Evolutionary conservation across 1,139 yeast species (phyloP), one percentile per base, ranked within the genome.

Genomic region (Sugiyamaella pinicola): DNA sequence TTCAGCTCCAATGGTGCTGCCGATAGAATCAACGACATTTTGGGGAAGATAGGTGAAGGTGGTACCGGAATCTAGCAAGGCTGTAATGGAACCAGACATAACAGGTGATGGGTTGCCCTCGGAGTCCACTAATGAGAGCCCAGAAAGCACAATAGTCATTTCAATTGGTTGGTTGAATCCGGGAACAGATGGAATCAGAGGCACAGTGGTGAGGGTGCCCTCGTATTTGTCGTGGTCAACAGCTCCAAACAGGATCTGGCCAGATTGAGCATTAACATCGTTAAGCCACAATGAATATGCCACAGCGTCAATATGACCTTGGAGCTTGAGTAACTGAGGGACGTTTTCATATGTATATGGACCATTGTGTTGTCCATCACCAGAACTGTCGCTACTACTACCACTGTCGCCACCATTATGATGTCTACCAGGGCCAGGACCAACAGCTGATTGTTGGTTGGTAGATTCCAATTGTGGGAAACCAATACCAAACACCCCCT

Each of bases 241-340:
- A 44, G 81, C 86, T 5, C 87, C 86, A 65, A 82, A 82, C 49
- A 82, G 70, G 45, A 82, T 65, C 10, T 74, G 61, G 3, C 86
- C 86, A 1, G 66, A 54, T 37, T 63, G 61, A 7, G 79, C 64
- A 24, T 69, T 70, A 12, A 67, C 58, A 19, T 73, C 68, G 53
- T 75, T 73, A 58, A 83, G 74, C 69, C 78, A 82, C 49, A 84
- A 67, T 3, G 87, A 82, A 65, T 80, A 83, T 8, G 81, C 76
- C 29, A 67, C 69, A 47, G 74, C 70, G 26, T 71, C 65, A 12
- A 56, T 58, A 38, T 47, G 41, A 12, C 84, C 84, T 56, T 74
- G 74, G 45, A 69, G 64, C 63, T 73, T 74, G 69, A 82, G 67
- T 51, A 71, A 72, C 33, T 67, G 60, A 12, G 63, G 63, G 15